phyloP scores from a whole-genome alignment of 331 rosid genomes.

The Arachis monticola region DNA sequence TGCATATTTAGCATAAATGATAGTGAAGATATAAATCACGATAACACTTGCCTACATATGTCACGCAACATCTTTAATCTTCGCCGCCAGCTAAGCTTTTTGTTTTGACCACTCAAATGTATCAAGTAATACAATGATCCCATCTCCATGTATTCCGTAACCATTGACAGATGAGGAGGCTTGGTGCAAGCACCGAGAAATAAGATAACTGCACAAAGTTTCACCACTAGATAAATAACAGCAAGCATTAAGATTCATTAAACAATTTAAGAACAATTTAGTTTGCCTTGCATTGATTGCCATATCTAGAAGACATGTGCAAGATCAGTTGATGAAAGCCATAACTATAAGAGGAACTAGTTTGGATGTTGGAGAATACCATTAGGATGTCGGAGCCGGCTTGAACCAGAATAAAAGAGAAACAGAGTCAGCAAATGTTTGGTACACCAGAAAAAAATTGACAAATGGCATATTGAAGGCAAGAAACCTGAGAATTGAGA shows the following conservation, averaged over 20 bases:
- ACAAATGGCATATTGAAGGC: slow-evolving; percentile 22
- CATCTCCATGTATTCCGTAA: slow-evolving; percentile 97
- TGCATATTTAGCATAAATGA: slow-evolving; percentile 24
- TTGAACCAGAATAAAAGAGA: slow-evolving; percentile 45
- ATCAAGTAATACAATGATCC: slow-evolving; percentile 93
- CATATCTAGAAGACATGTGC: slow-evolving; percentile 23
- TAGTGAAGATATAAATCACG: slow-evolving; percentile 33
- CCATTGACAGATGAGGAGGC: slow-evolving; percentile 97
- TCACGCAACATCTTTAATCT: slow-evolving; percentile 88
- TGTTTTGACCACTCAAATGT: slow-evolving; percentile 93
- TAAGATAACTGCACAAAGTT: slow-evolving; percentile 81
- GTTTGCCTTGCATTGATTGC: not conserved
- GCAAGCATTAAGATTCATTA: not conserved
- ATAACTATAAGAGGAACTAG: slow-evolving; percentile 36
- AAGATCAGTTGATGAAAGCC: slow-evolving; percentile 30
- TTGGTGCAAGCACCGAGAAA: slow-evolving; percentile 99
- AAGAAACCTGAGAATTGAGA: slow-evolving; percentile 87
- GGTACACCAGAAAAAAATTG: slow-evolving; percentile 18
- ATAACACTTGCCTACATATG: slow-evolving; percentile 75
- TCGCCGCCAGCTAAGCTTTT: slow-evolving; percentile 90
- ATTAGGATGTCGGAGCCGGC: slow-evolving; percentile 99
- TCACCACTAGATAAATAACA: slow-evolving; percentile 36
- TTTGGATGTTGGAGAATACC: slow-evolving; percentile 57
- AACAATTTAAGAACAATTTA: slow-evolving; percentile 8
- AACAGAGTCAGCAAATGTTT: slow-evolving; percentile 49